Percentiles rank a stretch among this genome's conserved stretches.
Evolutionary conservation across 2,329 filamentous ascomycete genomes (phyloP).

Genomic region (Fusarium drepaniforme): DNA sequence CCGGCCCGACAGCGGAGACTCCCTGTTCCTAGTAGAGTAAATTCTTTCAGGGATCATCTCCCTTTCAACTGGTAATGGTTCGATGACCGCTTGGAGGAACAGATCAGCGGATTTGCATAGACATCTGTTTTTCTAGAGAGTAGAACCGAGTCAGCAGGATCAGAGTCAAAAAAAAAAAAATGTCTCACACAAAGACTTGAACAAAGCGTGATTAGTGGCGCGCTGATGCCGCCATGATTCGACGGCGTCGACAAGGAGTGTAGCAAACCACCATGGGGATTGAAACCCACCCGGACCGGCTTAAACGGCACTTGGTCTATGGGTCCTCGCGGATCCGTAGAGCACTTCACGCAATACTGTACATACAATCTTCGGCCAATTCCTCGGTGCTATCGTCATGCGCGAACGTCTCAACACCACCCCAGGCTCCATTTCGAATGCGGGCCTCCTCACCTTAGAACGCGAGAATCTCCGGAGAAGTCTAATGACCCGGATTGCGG

Average conservation of each 20-base stretch:
- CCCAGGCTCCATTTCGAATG: conserved; percentile 14
- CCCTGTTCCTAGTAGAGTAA: neutral
- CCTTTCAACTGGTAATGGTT: conserved; percentile 6
- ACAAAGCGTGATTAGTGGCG: conserved; percentile 13
- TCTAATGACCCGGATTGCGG: conserved; percentile 30
- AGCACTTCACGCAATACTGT: conserved; percentile 13
- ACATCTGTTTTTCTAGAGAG: neutral
- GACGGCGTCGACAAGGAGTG: conserved; percentile 3
- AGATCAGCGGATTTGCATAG: conserved; percentile 5
- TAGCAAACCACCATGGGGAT: neutral
- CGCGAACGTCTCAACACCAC: conserved; percentile 16
- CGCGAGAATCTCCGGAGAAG: conserved; percentile 26
- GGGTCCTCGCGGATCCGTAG: conserved; percentile 20
- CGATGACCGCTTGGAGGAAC: conserved; percentile 15
- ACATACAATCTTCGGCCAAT: conserved; percentile 32
- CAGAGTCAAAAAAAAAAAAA: neutral
- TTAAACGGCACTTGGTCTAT: conserved; percentile 34
- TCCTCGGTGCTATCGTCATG: conserved; percentile 42
- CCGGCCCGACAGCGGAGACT: conserved; percentile 22
- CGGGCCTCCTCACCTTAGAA: conserved; percentile 12
- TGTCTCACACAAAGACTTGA: conserved; percentile 11
- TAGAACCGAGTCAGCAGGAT: conserved; percentile 11
- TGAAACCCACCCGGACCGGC: conserved; percentile 24
- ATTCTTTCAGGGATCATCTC: neutral
- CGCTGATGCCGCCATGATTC: conserved; percentile 13